These are phyloP conservation scores for Tylopilus rubrobrunneus DNA, from an alignment of 768 basidiomycete species.

Conservation along the genomic window DNA sequence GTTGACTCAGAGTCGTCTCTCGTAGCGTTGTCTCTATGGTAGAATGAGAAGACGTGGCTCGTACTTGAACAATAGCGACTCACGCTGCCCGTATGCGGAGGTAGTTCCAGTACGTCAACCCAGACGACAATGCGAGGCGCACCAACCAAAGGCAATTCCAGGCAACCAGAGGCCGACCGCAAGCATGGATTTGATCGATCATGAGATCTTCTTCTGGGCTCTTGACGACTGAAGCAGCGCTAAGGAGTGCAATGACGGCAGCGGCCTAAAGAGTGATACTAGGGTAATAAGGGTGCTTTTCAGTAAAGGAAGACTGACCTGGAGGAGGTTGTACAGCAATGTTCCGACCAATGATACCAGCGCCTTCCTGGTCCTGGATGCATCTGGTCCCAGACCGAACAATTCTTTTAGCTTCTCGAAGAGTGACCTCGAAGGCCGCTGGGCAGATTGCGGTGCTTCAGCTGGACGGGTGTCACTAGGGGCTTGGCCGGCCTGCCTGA, in stretches of 20 bases:
- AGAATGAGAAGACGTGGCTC: constrained; percentile 9
- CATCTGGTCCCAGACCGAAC: constrained; percentile 53
- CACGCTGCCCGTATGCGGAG: constrained; percentile 32
- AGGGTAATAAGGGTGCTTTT: constrained; percentile 1
- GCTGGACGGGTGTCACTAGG: constrained; percentile 11
- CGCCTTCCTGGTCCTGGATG: constrained; percentile 48
- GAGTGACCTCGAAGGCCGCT: constrained; percentile 16
- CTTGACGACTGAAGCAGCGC: constrained; percentile 41
- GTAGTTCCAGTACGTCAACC: constrained; percentile 57
- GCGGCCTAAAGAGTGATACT: constrained; percentile 39
- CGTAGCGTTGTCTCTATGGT: constrained; percentile 18
- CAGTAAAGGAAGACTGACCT: constrained; percentile 38
- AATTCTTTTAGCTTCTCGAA: constrained; percentile 31
- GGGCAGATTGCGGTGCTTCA: constrained; percentile 1
- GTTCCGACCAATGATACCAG: constrained; percentile 52
- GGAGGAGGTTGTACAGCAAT: constrained; percentile 45
- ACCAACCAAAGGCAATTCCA: constrained; percentile 68
- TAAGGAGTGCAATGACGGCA: constrained; percentile 48
- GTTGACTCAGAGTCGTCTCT: constrained; percentile 30
- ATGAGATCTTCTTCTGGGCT: constrained; percentile 39
- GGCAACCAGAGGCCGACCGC: constrained; percentile 58
- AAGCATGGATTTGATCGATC: constrained; percentile 57
- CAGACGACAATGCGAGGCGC: constrained; percentile 46
- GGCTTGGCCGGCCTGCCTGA: constrained; percentile 22
- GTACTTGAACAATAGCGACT: constrained; percentile 6